These are phyloP conservation scores for Ophiognomonia clavigignenti-juglandacearum DNA, from an alignment of 2,329 filamentous ascomycete species.

Conservation along the genomic window DNA sequence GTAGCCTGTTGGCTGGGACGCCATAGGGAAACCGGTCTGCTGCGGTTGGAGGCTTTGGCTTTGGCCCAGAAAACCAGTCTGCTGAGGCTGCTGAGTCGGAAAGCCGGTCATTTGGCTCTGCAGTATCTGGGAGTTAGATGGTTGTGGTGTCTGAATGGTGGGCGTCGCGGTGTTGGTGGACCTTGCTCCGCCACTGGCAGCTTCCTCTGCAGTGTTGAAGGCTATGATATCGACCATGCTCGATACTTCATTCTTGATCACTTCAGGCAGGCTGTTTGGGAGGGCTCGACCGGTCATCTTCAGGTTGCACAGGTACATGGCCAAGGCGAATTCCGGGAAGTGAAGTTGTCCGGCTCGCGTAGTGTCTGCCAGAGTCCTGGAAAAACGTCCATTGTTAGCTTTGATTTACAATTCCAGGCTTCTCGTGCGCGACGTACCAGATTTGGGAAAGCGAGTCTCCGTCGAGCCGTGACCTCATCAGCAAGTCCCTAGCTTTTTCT, in stretches of 20 bases:
- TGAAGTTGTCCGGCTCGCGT: constrained; percentile 94
- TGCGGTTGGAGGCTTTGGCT: constrained; percentile 59
- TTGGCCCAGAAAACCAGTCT: constrained; percentile 48
- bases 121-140: constrained; percentile 64
- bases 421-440: constrained; percentile 53
- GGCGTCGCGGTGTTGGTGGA: constrained; percentile 45
- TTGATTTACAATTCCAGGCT: neutral
- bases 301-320: constrained; percentile 98
- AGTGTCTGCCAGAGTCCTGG: constrained; percentile 88
- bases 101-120: constrained; percentile 67
- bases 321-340: constrained; percentile 94
- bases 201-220: constrained; percentile 80
- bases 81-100: constrained; percentile 51
- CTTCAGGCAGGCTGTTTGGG: constrained; percentile 71
- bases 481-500: constrained; percentile 85
- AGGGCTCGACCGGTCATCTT: constrained; percentile 83
- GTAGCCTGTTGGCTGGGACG: constrained; percentile 74
- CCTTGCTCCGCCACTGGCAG: constrained; percentile 41
- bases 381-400: no score
- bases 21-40: constrained; percentile 64
- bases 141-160: constrained; percentile 64
- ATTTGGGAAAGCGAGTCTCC: constrained; percentile 88
- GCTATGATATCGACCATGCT: constrained; percentile 99
- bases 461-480: constrained; percentile 82
- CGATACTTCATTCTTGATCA: constrained; percentile 91